Conservation (phyloP, 2,329 filamentous ascomycete genomes). For the Trichoderma lentiforme region DNA sequence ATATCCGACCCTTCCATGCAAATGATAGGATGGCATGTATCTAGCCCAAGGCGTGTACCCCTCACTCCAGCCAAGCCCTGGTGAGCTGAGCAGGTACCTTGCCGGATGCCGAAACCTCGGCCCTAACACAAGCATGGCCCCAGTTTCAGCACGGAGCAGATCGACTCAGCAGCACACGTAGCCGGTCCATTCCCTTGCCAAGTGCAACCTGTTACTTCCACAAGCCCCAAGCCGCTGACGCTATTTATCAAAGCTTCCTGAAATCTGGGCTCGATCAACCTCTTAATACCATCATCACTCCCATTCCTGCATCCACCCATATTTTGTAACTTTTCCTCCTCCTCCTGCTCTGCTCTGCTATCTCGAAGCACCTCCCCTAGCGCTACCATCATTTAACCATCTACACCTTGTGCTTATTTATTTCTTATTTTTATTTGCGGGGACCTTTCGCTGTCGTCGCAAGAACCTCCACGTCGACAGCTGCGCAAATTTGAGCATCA, state of each 20-base stretch:
- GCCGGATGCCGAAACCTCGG: not conserved
- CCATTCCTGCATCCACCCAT: constrained; percentile 22
- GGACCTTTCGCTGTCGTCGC: constrained; percentile 4
- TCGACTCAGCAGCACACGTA: constrained; percentile 21
- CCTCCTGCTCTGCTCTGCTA: not conserved
- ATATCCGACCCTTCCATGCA: constrained; percentile 11
- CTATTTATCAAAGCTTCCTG: constrained; percentile 27
- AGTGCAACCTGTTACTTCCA: constrained; percentile 23
- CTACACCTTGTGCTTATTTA: not conserved
- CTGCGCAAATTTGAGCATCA: constrained; percentile 9
- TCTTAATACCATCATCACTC: constrained; percentile 12
- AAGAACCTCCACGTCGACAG: not conserved
- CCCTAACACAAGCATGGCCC: constrained; percentile 12
- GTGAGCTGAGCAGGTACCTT: constrained; percentile 1
- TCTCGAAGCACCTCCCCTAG: constrained; percentile 10
- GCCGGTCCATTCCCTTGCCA: constrained; percentile 21
- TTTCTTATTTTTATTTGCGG: not conserved
- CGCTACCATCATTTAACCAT: not conserved
- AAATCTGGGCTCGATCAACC: constrained; percentile 15
- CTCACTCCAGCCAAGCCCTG: not conserved
- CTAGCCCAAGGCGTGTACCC: not conserved
- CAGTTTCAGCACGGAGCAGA: constrained; percentile 13
- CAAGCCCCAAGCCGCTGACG: constrained; percentile 32
- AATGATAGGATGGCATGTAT: constrained; percentile 6
- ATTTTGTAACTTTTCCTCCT: not conserved